phyloP scores from a whole-genome alignment of 2,329 filamentous ascomycete species.

The Fusarium armeniacum region DNA sequence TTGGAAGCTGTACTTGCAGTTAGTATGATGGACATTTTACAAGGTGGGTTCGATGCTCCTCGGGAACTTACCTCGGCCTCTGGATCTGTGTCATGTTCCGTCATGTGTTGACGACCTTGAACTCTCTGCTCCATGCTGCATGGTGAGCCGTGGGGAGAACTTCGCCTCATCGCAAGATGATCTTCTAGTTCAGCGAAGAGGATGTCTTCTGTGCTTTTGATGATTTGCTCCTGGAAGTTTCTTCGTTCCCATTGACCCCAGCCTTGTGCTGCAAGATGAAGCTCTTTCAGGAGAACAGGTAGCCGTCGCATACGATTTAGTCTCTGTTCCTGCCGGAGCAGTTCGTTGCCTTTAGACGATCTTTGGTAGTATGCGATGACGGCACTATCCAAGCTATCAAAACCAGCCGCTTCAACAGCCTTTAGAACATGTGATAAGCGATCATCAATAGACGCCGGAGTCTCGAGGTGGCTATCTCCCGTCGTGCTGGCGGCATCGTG shows the following conservation, averaged over 20 bases:
- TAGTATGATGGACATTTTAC: not conserved
- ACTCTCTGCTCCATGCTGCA: constrained; percentile 5
- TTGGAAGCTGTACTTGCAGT: constrained; percentile 7
- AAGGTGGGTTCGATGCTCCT: not conserved
- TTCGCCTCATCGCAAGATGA: constrained; percentile 8
- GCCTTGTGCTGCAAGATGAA: constrained; percentile 12
- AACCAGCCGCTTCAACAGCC: constrained; percentile 4
- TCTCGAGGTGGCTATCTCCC: not conserved
- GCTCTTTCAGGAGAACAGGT: constrained; percentile 9
- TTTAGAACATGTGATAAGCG: constrained; percentile 11
- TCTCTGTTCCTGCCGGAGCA: constrained; percentile 10
- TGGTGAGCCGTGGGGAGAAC: constrained; percentile 5
- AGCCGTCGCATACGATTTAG: constrained; percentile 9
- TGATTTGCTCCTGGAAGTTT: constrained; percentile 13
- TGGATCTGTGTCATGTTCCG: constrained; percentile 6
- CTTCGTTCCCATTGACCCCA: constrained; percentile 14
- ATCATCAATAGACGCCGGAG: constrained; percentile 2
- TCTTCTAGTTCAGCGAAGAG: constrained; percentile 9
- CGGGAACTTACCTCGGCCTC: constrained; percentile 4
- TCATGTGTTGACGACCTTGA: constrained; percentile 4
- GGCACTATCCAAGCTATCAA: constrained; percentile 13
- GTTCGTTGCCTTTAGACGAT: constrained; percentile 12
- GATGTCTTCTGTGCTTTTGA: constrained; percentile 13
- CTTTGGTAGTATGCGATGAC: constrained; percentile 13
- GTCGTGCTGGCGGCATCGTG: not conserved